Evolutionary conservation across 2,329 filamentous ascomycete genomes (phyloP).

Genomic region (Immersiporthe knoxdaviesiana): DNA sequence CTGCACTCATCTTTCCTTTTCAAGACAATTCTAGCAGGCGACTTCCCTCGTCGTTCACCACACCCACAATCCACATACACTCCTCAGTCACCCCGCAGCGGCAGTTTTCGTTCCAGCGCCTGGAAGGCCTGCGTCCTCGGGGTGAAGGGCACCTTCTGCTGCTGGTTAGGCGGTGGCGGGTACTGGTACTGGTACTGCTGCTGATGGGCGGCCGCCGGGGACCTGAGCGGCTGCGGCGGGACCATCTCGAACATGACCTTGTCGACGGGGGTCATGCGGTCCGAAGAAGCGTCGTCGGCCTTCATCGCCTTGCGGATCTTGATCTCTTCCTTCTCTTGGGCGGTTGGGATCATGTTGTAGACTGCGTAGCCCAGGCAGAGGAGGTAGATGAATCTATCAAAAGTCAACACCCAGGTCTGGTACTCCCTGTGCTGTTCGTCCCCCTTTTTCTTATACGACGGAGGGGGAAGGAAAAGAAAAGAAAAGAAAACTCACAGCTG

Average conservation of each 20-base stretch:
- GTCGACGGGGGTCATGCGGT: conserved; percentile 27
- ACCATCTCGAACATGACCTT: conserved; percentile 33
- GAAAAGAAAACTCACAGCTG: conserved; percentile 65
- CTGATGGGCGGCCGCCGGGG: conserved; percentile 24
- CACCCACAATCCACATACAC: no score
- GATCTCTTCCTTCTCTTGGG: conserved; percentile 50
- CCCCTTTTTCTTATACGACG: no score
- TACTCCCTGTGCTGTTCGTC: neutral
- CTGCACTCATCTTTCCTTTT: neutral
- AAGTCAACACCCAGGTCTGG: neutral
- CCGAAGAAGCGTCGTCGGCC: conserved; percentile 39
- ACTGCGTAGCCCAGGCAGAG: conserved; percentile 61
- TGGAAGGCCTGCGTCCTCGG: conserved; percentile 71
- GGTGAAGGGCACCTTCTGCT: conserved; percentile 8
- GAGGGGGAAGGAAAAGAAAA: no score
- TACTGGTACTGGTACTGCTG: neutral
- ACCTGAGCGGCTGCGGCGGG: conserved; percentile 21
- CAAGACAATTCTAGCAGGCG: neutral
- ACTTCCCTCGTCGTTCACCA: no score
- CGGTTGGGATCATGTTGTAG: conserved; percentile 61
- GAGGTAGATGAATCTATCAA: conserved; percentile 56
- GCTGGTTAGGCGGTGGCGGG: neutral
- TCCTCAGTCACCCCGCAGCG: conserved; percentile 45
- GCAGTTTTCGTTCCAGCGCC: conserved; percentile 61
- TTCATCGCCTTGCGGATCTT: conserved; percentile 45